These are phyloP conservation scores for Podospora bellae-mahoneyi DNA, from an alignment of 495 filamentous ascomycete species.

Conservation along the genomic window DNA sequence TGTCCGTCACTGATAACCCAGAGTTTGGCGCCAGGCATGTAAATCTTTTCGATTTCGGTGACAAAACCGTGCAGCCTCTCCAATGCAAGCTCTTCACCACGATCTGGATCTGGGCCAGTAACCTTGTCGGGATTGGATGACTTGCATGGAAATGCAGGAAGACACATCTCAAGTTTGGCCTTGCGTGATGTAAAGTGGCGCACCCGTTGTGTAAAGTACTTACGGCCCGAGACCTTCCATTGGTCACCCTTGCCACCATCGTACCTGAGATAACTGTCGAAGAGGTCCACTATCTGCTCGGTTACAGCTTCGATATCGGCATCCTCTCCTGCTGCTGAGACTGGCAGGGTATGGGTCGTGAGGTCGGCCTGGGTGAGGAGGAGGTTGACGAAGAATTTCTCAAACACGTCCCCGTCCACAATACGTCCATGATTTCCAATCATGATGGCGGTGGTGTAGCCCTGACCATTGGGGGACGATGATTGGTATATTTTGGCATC, in stretches of 20 bases:
- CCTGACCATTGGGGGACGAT: background rate
- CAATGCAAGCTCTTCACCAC: conserved; percentile 27
- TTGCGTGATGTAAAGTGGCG: conserved; percentile 15
- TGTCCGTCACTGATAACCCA: conserved; percentile 43
- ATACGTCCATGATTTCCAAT: background rate
- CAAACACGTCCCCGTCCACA: conserved; percentile 5
- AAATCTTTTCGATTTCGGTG: conserved; percentile 31
- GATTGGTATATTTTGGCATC: conserved; percentile 14
- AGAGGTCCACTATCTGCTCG: conserved; percentile 15
- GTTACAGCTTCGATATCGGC: background rate
- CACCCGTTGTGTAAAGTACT: conserved; percentile 17
- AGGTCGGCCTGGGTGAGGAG: conserved; percentile 20
- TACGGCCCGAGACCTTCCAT: conserved; percentile 11
- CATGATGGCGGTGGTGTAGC: conserved; percentile 7
- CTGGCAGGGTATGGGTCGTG: background rate
- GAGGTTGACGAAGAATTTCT: conserved; percentile 16
- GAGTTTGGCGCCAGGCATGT: conserved; percentile 34
- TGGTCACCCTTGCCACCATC: conserved; percentile 17
- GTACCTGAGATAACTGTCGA: conserved; percentile 21
- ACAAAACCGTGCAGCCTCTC: conserved; percentile 33
- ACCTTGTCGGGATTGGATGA: conserved; percentile 24
- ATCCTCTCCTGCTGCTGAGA: background rate
- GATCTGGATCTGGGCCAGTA: conserved; percentile 15
- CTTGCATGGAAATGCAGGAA: conserved; percentile 25
- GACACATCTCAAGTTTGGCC: conserved; percentile 16